Percentiles rank a stretch among this genome's conserved stretches.
Conservation (phyloP, 1,139 yeast species). For the Magnusiomyces paraingens region DNA sequence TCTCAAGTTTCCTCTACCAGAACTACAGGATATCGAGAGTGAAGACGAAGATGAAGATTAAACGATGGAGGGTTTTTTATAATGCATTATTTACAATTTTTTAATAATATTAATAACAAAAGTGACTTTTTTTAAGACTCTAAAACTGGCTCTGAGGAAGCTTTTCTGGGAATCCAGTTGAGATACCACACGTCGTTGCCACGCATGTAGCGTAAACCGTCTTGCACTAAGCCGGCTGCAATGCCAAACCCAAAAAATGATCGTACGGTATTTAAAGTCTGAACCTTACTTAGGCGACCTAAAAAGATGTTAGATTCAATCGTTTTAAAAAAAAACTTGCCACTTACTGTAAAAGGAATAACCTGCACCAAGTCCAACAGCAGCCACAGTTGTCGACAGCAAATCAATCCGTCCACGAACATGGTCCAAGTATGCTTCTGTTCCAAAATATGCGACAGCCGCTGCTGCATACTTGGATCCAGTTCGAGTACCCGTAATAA, state of each 20-base stretch:
- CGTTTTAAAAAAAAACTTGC: conserved; percentile 7
- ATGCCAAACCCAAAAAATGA: conserved; percentile 56
- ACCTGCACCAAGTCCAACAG: conserved; percentile 45
- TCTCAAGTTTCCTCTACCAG: conserved; percentile 76
- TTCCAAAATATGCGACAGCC: conserved; percentile 48
- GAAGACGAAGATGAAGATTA: conserved; percentile 8
- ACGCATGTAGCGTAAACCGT: conserved; percentile 48
- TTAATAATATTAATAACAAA: too few species aligned
- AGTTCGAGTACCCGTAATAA: conserved; percentile 40
- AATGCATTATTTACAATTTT: background rate
- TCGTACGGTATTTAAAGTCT: conserved; percentile 38
- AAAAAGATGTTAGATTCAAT: background rate
- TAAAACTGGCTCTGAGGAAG: background rate
- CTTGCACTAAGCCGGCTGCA: conserved; percentile 58
- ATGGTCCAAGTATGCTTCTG: conserved; percentile 57
- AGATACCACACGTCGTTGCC: conserved; percentile 65
- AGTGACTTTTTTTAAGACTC: background rate
- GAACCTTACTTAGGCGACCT: conserved; percentile 40
- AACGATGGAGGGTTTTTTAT: background rate
- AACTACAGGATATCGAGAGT: conserved; percentile 58
- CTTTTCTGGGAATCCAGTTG: background rate
- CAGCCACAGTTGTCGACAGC: conserved; percentile 52
- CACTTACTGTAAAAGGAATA: conserved; percentile 42
- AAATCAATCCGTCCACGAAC: conserved; percentile 53
- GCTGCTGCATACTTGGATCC: conserved; percentile 43